phyloP scores from a whole-genome alignment of 345 rosid species.

The Limnanthes douglasii region DNA sequence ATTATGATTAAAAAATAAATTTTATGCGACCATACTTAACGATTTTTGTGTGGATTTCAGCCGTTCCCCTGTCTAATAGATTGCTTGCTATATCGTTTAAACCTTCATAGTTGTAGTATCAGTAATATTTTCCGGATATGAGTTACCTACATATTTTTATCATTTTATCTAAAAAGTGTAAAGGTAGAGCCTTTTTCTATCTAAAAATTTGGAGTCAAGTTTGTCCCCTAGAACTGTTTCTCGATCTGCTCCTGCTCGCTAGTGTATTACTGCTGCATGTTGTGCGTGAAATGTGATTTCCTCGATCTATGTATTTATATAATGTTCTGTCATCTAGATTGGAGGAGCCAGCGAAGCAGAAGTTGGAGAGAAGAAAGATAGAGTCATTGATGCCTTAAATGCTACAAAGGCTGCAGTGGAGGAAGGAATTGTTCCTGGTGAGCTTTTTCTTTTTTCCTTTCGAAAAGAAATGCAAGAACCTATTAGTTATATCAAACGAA shows the following conservation, averaged over 20 bases:
- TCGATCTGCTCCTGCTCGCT: background rate
- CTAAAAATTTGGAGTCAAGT: background rate
- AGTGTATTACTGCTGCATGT: background rate
- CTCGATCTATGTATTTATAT: background rate
- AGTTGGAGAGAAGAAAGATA: constrained; percentile 16
- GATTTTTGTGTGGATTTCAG: too few species aligned
- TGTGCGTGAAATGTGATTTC: background rate
- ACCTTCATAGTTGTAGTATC: too few species aligned
- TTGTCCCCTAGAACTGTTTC: background rate
- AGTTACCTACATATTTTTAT: too few species aligned
- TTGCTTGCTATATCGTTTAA: too few species aligned
- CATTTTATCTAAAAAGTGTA: too few species aligned
- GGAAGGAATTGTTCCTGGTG: constrained; percentile 21
- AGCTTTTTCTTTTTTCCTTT: too few species aligned
- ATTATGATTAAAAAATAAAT: too few species aligned
- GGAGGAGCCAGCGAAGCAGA: constrained; percentile 22
- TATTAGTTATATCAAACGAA: background rate
- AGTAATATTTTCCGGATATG: too few species aligned
- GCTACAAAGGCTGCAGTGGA: constrained; percentile 18
- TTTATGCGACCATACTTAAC: too few species aligned
- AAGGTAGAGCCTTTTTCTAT: too few species aligned
- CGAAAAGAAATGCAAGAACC: too few species aligned
- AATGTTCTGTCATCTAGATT: constrained; percentile 6
- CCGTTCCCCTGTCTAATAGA: too few species aligned
- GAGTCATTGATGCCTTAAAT: constrained; percentile 17